Base-by-base conservation (phyloP, 2,329 filamentous ascomycete genomes). In the Cordyceps javanica region DNA sequence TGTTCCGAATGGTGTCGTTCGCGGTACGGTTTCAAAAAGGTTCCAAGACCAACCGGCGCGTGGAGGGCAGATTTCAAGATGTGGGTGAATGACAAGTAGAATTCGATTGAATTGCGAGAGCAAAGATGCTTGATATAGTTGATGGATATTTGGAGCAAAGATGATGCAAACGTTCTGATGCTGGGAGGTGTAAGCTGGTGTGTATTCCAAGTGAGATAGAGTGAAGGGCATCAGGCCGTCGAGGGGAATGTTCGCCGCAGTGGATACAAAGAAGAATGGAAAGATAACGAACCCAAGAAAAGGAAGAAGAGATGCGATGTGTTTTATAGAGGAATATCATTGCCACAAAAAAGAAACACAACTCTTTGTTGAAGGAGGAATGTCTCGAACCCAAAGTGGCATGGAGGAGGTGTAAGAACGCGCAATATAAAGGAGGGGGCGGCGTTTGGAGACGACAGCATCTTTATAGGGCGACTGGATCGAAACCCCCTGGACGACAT, bases 401-500 rank as follows among this genome's bases (percentile, higher is more conserved):
- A 21, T 14, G 21, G 39, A 5, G 39, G 5, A 7, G 19, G 39
- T 41, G 21, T 42, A 42, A 21, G 21, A 25, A 42, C 19, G 39
- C n/a, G n/a, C n/a, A n/a, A 42, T 25, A 14, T 21, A 25, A 25
- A 42, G 11, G 39, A 42, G 1, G 10, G 21, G 9, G 21, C 3
- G 21, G 41, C 5, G 23, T 7, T 14, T 28, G 49, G 49, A 9
- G 28, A 21, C 16, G 34, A 5, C 3, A 5, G 26, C n/a, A 21
- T 39, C 49, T 53, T 53, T 41, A 53, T 42, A 53, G 13, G 5
- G n/a, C n/a, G n/a, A n/a, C n/a, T n/a, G n/a, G n/a, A n/a, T n/a
- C n/a, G n/a, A n/a, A n/a, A n/a, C n/a, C n/a, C n/a, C 21, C n/a
- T 25, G 3, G 21, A 23, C 19, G 3, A 16, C 19, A 10, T 42